Conservation (phyloP, 257 asterid species). For the Verbascum thapsus region DNA sequence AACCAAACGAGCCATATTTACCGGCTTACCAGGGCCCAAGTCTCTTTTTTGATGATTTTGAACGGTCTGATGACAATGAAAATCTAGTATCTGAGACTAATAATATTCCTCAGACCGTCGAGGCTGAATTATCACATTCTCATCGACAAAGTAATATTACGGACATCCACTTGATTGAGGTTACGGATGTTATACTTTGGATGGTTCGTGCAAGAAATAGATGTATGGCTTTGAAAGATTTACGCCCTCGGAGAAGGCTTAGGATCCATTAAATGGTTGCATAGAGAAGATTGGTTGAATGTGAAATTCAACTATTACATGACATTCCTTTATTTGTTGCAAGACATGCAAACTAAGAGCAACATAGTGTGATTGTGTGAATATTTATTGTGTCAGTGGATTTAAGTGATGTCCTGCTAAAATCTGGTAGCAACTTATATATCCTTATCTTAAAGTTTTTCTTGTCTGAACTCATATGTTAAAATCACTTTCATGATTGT, state of each 20-base stretch:
- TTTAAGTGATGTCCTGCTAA: no score
- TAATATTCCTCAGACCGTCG: background rate
- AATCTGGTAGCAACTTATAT: no score
- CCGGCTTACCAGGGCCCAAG: background rate
- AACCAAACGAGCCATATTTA: background rate
- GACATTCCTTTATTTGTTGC: background rate
- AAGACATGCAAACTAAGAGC: no score
- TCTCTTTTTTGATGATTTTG: background rate
- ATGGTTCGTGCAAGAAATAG: constrained; percentile 33
- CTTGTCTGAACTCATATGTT: background rate
- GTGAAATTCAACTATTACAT: background rate
- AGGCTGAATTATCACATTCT: constrained; percentile 18
- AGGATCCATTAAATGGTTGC: constrained; percentile 23
- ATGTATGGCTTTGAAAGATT: constrained; percentile 11
- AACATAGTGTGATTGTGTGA: no score
- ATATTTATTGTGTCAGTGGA: no score
- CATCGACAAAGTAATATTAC: constrained; percentile 25
- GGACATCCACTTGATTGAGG: background rate
- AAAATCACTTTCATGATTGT: background rate
- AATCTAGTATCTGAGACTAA: background rate
- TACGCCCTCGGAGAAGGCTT: constrained; percentile 29
- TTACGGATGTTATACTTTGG: constrained; percentile 20
- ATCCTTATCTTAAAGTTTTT: background rate
- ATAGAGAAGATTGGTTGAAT: background rate
- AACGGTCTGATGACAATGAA: background rate